These are phyloP conservation scores for Lipomyces orientalis DNA, from an alignment of 805 yeast genomes.

Conservation along the genomic window DNA sequence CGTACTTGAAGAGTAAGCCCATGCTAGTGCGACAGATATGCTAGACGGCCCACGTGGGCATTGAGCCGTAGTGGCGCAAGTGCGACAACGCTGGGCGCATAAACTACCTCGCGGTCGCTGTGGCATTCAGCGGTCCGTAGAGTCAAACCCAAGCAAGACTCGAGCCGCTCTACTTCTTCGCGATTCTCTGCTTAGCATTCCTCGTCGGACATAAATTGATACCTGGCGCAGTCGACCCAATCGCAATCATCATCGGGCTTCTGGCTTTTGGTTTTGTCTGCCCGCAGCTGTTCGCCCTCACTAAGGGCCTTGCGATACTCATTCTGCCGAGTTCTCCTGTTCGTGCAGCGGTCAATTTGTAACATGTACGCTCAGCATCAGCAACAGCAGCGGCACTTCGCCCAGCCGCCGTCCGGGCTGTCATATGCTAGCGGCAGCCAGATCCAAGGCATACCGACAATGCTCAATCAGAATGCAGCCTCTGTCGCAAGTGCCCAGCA, in stretches of 20 bases:
- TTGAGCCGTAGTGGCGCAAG: neutral
- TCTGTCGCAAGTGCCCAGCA: slow-evolving; percentile 16
- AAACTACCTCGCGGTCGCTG: neutral
- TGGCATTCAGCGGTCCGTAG: neutral
- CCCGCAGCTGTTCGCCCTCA: neutral
- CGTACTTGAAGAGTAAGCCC: neutral
- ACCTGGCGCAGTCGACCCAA: neutral
- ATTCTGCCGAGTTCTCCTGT: neutral
- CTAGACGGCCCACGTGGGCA: neutral
- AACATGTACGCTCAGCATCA: slow-evolving; percentile 32
- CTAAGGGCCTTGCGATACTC: neutral
- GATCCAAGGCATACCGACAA: slow-evolving; percentile 22
- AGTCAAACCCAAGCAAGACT: neutral
- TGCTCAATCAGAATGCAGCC: slow-evolving; percentile 19
- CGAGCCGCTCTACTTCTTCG: neutral
- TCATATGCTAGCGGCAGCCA: slow-evolving; percentile 21
- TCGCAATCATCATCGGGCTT: neutral
- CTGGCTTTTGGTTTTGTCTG: neutral
- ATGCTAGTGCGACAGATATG: neutral
- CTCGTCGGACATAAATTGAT: neutral
- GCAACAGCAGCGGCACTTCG: slow-evolving; percentile 35
- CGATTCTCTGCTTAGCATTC: neutral
- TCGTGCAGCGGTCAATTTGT: neutral
- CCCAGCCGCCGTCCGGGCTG: slow-evolving; percentile 21
- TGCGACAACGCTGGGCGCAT: neutral